These are phyloP conservation scores for Tuber magnatum DNA, from an alignment of 495 filamentous ascomycete species.

Conservation along the genomic window DNA sequence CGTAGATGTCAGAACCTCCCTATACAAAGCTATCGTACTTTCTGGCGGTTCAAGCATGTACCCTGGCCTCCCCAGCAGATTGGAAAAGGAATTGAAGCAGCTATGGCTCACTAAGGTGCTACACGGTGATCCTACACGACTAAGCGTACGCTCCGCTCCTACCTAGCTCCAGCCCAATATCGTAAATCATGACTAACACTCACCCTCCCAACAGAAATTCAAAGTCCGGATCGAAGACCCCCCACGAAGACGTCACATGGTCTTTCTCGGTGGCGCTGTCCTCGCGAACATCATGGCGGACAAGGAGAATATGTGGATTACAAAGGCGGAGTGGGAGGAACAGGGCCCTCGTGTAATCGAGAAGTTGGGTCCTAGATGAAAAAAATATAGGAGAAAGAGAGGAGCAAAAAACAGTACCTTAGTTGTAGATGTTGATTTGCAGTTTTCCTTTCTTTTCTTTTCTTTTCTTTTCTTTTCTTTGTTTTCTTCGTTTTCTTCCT, in stretches of 20 bases:
- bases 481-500: too few relatives aligned
- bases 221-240: constrained; percentile 99
- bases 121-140: constrained; percentile 77
- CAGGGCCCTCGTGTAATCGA: constrained; percentile 77
- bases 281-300: constrained; percentile 98
- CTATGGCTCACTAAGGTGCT: constrained; percentile 92
- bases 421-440: background rate
- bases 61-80: constrained; percentile 80
- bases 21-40: constrained; percentile 96
- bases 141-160: constrained; percentile 55
- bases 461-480: background rate
- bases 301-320: constrained; percentile 98
- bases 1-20: constrained; percentile 81
- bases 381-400: background rate
- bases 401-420: background rate
- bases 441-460: background rate
- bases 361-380: constrained; percentile 73
- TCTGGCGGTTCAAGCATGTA: constrained; percentile 98
- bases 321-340: constrained; percentile 93
- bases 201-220: constrained; percentile 63
- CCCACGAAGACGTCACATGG: constrained; percentile 93
- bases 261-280: constrained; percentile 94
- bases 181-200: background rate
- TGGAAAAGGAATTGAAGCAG: constrained; percentile 99
- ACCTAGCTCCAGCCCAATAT: background rate